Evolutionary conservation across 352 stramenopile species (phyloP).

Genomic region (Pythium guiyangense): DNA sequence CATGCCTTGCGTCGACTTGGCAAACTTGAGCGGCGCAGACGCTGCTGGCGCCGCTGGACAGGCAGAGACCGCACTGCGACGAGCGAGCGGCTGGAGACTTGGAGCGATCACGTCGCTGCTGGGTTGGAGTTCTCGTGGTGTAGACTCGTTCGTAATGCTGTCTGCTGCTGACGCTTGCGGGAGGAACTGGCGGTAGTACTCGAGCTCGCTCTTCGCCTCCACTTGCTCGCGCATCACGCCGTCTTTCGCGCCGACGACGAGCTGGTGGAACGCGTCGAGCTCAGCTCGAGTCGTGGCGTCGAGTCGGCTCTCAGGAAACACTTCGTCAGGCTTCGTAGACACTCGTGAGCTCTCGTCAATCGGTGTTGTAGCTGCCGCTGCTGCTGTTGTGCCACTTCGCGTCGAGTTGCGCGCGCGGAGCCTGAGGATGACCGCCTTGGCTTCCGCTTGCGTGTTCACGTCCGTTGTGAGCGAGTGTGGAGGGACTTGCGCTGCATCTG

Average conservation of each 20-base stretch:
- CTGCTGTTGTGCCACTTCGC: neutral
- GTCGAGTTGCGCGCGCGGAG: conserved; percentile 21
- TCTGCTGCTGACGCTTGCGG: conserved; percentile 14
- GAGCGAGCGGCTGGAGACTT: too few relatives aligned
- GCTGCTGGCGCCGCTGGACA: neutral
- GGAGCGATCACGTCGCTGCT: neutral
- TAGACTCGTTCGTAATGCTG: neutral
- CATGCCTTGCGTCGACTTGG: neutral
- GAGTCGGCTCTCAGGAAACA: conserved; percentile 27
- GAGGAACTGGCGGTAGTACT: conserved; percentile 52
- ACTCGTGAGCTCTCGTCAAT: neutral
- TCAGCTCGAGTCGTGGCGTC: conserved; percentile 32
- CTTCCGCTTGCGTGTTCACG: conserved; percentile 25
- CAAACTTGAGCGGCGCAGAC: neutral
- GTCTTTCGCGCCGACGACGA: conserved; percentile 42
- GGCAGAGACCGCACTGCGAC: too few relatives aligned
- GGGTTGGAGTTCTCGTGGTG: neutral
- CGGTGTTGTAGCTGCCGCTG: neutral
- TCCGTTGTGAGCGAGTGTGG: neutral
- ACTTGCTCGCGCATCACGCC: conserved; percentile 24
- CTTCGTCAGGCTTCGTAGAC: conserved; percentile 5
- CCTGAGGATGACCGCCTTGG: conserved; percentile 32
- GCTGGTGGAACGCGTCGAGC: conserved; percentile 46
- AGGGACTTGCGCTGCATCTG: neutral
- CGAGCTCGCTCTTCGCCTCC: conserved; percentile 43